A percentile compares a stretch with the other conserved stretches of the same genome.
Evolutionary conservation across 2,329 filamentous ascomycete species (phyloP).

Genomic region (Xylaria hypoxylon): DNA sequence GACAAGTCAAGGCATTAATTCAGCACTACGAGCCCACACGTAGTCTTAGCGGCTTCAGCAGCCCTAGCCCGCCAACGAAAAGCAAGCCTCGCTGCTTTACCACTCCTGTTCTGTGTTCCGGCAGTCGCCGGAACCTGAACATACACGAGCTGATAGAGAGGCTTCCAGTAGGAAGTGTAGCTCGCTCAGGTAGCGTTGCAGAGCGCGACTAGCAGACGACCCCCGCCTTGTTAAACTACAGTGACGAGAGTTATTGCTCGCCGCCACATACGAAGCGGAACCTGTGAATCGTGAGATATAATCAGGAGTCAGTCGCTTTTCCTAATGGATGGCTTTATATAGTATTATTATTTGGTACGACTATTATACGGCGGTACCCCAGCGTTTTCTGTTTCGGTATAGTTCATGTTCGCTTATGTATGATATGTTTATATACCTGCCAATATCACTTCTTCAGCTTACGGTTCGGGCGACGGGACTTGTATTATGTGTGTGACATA

Average conservation of each 20-base stretch:
- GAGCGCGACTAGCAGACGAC: too few species aligned
- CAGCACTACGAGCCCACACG: not conserved
- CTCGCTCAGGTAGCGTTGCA: too few species aligned
- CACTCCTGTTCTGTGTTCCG: not conserved
- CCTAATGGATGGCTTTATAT: not conserved
- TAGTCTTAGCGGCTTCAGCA: not conserved
- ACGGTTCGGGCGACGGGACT: not conserved
- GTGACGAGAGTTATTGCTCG: too few species aligned
- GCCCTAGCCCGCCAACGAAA: not conserved
- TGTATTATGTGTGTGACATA: not conserved
- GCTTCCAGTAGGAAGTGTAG: not conserved
- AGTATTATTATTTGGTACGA: not conserved
- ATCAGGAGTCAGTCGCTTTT: not conserved
- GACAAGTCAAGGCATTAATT: not conserved
- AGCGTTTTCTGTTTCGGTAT: conserved; percentile 21
- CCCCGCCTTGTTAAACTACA: too few species aligned
- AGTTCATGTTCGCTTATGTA: conserved; percentile 11
- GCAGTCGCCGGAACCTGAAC: not conserved
- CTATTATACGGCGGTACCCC: conserved; percentile 24
- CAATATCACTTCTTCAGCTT: conserved; percentile 8
- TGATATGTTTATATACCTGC: conserved; percentile 16
- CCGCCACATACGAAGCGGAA: not conserved
- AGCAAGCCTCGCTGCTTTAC: not conserved
- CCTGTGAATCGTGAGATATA: not conserved
- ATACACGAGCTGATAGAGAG: not conserved